Evolutionary conservation across 805 yeast species (phyloP).

Genomic region (Clavispora santaluciae): DNA sequence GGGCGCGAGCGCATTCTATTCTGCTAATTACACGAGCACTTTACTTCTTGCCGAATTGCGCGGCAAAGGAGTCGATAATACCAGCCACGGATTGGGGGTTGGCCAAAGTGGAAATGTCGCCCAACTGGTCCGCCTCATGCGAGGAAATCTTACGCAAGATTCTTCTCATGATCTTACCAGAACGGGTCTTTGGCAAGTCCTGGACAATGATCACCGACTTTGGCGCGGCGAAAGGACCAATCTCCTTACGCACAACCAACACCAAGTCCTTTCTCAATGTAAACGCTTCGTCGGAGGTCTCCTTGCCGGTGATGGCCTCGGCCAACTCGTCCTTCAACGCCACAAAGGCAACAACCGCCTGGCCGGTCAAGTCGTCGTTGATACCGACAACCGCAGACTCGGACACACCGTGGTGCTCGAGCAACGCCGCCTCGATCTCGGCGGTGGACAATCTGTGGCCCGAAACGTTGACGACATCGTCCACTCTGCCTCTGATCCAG

Average conservation of each 20-base stretch:
- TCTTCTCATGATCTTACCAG: slow-evolving; percentile 86
- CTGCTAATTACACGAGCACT: neutral
- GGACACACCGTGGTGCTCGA: slow-evolving; percentile 65
- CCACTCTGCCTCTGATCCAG: slow-evolving; percentile 85
- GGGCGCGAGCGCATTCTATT: neutral
- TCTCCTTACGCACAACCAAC: slow-evolving; percentile 68
- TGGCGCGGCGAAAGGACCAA: slow-evolving; percentile 86
- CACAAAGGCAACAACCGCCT: slow-evolving; percentile 80
- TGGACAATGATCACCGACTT: slow-evolving; percentile 65
- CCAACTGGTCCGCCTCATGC: slow-evolving; percentile 74
- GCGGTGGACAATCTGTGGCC: slow-evolving; percentile 89
- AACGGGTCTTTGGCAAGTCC: slow-evolving; percentile 81
- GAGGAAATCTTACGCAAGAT: slow-evolving; percentile 73
- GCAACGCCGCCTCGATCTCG: slow-evolving; percentile 78
- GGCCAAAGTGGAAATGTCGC: slow-evolving; percentile 73
- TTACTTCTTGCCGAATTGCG: slow-evolving; percentile 40
- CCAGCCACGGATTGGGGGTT: slow-evolving; percentile 72
- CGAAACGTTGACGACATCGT: slow-evolving; percentile 82
- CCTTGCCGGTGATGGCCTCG: slow-evolving; percentile 22
- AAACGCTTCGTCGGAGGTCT: slow-evolving; percentile 40
- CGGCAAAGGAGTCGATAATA: slow-evolving; percentile 43
- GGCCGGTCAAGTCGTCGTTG: slow-evolving; percentile 80
- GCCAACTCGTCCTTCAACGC: slow-evolving; percentile 54
- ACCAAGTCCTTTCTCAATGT: slow-evolving; percentile 60
- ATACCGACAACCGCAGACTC: slow-evolving; percentile 85